These are phyloP conservation scores for Aspergillus candidus DNA, from an alignment of 2,329 filamentous ascomycete species.

Conservation along the genomic window DNA sequence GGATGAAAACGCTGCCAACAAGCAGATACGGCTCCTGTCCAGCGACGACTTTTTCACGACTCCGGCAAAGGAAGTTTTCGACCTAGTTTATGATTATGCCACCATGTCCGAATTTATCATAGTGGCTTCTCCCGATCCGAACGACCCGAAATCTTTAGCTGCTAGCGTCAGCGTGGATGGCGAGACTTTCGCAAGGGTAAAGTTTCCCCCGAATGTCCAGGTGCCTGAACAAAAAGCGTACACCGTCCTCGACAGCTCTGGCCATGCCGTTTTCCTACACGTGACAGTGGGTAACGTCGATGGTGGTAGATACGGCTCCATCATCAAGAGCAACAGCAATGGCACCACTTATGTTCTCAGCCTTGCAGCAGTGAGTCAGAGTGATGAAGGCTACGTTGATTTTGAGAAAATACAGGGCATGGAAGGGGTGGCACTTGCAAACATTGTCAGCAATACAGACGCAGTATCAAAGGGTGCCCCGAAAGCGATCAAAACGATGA, in stretches of 20 bases:
- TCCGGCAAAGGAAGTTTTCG: constrained; percentile 54
- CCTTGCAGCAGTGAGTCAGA: constrained; percentile 72
- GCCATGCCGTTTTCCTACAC: constrained; percentile 89
- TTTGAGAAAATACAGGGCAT: constrained; percentile 93
- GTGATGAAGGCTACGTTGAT: constrained; percentile 73
- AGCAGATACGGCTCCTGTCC: constrained; percentile 60
- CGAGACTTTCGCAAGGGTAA: constrained; percentile 69
- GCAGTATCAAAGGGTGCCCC: constrained; percentile 52
- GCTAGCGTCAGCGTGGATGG: constrained; percentile 84
- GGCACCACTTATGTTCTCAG: constrained; percentile 91
- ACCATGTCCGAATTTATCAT: constrained; percentile 97
- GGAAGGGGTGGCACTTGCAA: constrained; percentile 84
- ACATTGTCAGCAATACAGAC: constrained; percentile 70
- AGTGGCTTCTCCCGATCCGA: constrained; percentile 61
- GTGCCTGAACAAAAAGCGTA: constrained; percentile 75
- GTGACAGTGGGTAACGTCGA: constrained; percentile 67
- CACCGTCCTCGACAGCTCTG: constrained; percentile 90
- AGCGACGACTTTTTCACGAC: constrained; percentile 73
- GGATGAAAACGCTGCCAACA: constrained; percentile 57
- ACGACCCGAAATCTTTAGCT: constrained; percentile 62
- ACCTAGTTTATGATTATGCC: constrained; percentile 75
- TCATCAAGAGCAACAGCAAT: constrained; percentile 98
- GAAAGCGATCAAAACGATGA: constrained; percentile 83
- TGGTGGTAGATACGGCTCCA: constrained; percentile 69
- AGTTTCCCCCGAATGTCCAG: constrained; percentile 80